Evolutionary conservation across 192 early-diverging fungal genomes (phyloP).

Genomic region (Anaeromyces robustus): DNA sequence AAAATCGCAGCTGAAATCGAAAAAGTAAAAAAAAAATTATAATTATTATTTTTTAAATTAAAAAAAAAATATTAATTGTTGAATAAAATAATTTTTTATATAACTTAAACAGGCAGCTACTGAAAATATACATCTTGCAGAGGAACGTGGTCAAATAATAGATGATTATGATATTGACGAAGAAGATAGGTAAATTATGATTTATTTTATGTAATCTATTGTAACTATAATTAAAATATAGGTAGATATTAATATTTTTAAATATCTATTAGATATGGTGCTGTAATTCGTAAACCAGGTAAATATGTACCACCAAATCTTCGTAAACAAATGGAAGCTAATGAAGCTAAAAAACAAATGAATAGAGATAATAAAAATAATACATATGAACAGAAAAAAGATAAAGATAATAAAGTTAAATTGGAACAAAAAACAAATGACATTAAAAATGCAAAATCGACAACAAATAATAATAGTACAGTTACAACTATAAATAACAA

Average conservation of each 20-base stretch:
- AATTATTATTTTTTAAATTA: too few relatives aligned
- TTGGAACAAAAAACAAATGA: neutral
- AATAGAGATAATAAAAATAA: neutral
- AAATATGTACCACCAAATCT: constrained; percentile 79
- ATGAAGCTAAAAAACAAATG: constrained; percentile 6
- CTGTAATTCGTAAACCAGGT: constrained; percentile 29
- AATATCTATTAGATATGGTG: constrained; percentile 4
- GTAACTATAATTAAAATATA: too few relatives aligned
- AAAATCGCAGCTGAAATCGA: constrained; percentile 84
- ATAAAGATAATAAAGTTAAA: neutral
- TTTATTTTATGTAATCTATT: too few relatives aligned
- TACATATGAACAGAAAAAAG: neutral
- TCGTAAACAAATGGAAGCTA: constrained; percentile 33
- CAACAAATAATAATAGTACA: neutral
- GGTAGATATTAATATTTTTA: too few relatives aligned
- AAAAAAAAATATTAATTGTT: too few relatives aligned
- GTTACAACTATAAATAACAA: too few relatives aligned
- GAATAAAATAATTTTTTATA: constrained; percentile 1
- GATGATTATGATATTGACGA: constrained; percentile 55
- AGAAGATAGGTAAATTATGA: constrained; percentile 75
- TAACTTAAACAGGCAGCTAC: constrained; percentile 25
- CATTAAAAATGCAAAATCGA: neutral
- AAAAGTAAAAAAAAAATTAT: too few relatives aligned
- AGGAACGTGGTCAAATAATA: constrained; percentile 62
- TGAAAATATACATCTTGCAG: constrained; percentile 71